A percentile compares a stretch with the other conserved stretches of the same genome.
These are phyloP conservation scores for Solanum chacoense DNA, from an alignment of 305 asterid genomes.

Conservation along the genomic window DNA sequence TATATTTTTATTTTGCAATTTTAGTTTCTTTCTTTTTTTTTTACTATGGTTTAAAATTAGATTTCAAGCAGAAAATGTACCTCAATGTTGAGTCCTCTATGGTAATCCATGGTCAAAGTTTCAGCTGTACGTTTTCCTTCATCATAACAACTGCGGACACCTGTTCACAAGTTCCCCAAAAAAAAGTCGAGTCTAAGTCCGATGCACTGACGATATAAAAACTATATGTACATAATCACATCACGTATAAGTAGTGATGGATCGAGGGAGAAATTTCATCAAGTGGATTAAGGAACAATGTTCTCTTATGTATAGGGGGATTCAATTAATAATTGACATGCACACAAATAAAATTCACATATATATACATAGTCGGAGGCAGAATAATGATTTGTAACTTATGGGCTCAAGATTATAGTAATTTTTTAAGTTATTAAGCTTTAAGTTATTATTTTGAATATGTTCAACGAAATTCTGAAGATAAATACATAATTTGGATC, in stretches of 20 bases:
- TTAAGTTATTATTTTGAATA: neutral
- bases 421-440: neutral
- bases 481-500: neutral
- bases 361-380: neutral
- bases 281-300: neutral
- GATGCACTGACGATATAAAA: neutral
- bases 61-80: constrained; percentile 12
- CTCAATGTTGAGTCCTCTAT: constrained; percentile 79
- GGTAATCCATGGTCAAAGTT: constrained; percentile 83
- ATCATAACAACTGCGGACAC: constrained; percentile 86
- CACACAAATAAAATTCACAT: neutral
- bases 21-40: neutral
- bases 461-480: neutral
- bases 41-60: neutral
- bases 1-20: neutral
- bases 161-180: constrained; percentile 10
- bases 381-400: neutral
- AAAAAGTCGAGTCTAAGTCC: neutral
- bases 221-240: neutral
- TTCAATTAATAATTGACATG: neutral
- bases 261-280: neutral
- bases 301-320: neutral
- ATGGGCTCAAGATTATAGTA: neutral
- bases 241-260: neutral
- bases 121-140: constrained; percentile 91